Evolutionary conservation across 129 eudicot species (phyloP).

Genomic region (Chrysanthemum seticuspe): DNA sequence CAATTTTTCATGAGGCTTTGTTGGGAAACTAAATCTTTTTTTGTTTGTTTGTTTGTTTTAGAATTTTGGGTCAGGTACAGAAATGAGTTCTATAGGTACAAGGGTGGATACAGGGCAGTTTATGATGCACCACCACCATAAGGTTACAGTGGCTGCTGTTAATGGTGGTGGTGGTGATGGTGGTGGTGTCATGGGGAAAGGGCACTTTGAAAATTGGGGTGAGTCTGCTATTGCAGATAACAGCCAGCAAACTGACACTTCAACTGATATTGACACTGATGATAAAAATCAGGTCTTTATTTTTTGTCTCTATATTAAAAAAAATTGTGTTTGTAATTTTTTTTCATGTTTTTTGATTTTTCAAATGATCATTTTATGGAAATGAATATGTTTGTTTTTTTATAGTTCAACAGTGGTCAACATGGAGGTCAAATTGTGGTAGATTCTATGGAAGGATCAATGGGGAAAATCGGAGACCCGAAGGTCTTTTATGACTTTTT

Average conservation of each 20-base stretch:
- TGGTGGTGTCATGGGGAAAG: constrained; percentile 56
- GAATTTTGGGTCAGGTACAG: constrained; percentile 59
- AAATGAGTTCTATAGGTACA: constrained; percentile 50
- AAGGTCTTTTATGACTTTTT: constrained; percentile 50
- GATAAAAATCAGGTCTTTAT: constrained; percentile 73
- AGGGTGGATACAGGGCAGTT: constrained; percentile 72
- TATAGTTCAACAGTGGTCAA: constrained; percentile 48
- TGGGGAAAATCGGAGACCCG: constrained; percentile 64
- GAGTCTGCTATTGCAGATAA: constrained; percentile 81
- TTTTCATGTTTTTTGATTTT: background rate
- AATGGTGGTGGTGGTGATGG: constrained; percentile 23
- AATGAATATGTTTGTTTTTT: constrained; percentile 15
- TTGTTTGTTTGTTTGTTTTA: constrained; percentile 9
- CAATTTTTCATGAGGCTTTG: constrained; percentile 25
- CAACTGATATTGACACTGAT: constrained; percentile 95
- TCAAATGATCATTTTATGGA: background rate
- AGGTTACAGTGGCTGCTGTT: constrained; percentile 36
- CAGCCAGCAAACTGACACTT: constrained; percentile 94
- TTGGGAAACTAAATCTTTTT: constrained; percentile 31
- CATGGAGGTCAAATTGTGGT: constrained; percentile 51
- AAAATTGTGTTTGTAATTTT: too few species aligned
- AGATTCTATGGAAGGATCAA: constrained; percentile 66
- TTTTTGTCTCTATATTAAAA: background rate
- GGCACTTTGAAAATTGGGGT: constrained; percentile 82
- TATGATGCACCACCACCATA: constrained; percentile 39